These are phyloP conservation scores for Saccharomyces hybrid DNA, from an alignment of 1,139 yeast species.

Conservation along the genomic window DNA sequence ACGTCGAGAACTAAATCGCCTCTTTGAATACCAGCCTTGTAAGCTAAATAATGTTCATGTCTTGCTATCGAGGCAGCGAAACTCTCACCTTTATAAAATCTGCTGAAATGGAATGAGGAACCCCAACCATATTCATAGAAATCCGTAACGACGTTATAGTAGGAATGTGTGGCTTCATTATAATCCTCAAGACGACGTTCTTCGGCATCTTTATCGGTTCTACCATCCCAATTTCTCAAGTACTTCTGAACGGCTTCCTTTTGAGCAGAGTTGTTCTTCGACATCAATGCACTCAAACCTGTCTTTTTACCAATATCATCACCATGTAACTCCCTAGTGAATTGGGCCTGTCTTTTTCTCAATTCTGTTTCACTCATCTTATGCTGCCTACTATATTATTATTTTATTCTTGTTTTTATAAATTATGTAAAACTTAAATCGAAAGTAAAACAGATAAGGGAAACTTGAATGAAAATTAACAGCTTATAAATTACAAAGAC, in stretches of 20 bases:
- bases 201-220: slow-evolving; percentile 66
- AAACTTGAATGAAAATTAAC: not conserved
- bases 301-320: slow-evolving; percentile 51
- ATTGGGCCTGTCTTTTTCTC: slow-evolving; percentile 43
- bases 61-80: slow-evolving; percentile 93
- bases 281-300: slow-evolving; percentile 70
- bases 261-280: slow-evolving; percentile 74
- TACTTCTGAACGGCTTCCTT: slow-evolving; percentile 81
- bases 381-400: slow-evolving; percentile 3
- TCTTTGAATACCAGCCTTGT: slow-evolving; percentile 70
- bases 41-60: slow-evolving; percentile 93
- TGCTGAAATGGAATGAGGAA: slow-evolving; percentile 94
- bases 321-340: slow-evolving; percentile 85
- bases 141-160: slow-evolving; percentile 94
- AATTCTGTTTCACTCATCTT: slow-evolving; percentile 26
- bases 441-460: not conserved
- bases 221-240: slow-evolving; percentile 95
- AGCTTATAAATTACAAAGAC: not conserved
- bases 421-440: not conserved
- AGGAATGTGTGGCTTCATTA: slow-evolving; percentile 86
- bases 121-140: slow-evolving; percentile 99
- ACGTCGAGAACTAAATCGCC: slow-evolving; percentile 90
- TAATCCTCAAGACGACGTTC: slow-evolving; percentile 73
- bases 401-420: not conserved
- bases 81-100: slow-evolving; percentile 89